A percentile compares a stretch with the other conserved stretches of the same genome.
phyloP scores from a whole-genome alignment of 2,329 filamentous ascomycete genomes.

The Aspergillus ochraceoroseus region DNA sequence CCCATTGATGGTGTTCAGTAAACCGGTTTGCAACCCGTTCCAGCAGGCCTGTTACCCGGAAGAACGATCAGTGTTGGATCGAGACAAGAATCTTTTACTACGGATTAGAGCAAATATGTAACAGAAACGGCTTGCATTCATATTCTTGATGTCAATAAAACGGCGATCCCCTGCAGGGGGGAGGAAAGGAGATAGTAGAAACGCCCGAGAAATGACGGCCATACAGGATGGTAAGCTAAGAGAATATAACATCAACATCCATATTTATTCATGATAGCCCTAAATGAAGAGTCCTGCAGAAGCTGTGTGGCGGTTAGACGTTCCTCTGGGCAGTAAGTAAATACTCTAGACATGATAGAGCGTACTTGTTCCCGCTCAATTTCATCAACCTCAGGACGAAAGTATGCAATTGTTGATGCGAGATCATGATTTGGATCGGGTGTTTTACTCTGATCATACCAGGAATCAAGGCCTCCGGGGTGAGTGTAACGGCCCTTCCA shows the following conservation, averaged over 20 bases:
- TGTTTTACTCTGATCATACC: conserved; percentile 26
- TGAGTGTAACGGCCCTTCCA: conserved; percentile 23
- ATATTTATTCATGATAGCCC: conserved; percentile 28
- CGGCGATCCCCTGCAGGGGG: too few species aligned
- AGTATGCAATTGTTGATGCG: conserved; percentile 15
- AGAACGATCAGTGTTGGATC: too few species aligned
- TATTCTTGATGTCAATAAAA: too few species aligned
- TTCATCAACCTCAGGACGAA: conserved; percentile 20
- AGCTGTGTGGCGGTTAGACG: conserved; percentile 26
- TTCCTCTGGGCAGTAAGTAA: conserved; percentile 24
- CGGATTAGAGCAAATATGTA: too few species aligned
- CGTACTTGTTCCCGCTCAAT: conserved; percentile 22
- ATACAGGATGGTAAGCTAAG: too few species aligned
- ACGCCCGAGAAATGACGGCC: too few species aligned
- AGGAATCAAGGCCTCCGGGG: conserved; percentile 20
- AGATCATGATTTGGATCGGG: conserved; percentile 10
- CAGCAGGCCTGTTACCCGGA: too few species aligned
- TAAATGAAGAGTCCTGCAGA: conserved; percentile 28
- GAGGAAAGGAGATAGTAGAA: too few species aligned
- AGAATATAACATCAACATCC: conserved; percentile 25
- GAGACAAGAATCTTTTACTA: too few species aligned
- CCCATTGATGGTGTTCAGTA: too few species aligned
- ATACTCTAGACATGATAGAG: conserved; percentile 25
- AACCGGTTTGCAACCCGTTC: too few species aligned
- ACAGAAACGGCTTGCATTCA: too few species aligned